These are phyloP conservation scores for Rosa hybrid DNA, from an alignment of 331 rosid species.

Conservation along the genomic window DNA sequence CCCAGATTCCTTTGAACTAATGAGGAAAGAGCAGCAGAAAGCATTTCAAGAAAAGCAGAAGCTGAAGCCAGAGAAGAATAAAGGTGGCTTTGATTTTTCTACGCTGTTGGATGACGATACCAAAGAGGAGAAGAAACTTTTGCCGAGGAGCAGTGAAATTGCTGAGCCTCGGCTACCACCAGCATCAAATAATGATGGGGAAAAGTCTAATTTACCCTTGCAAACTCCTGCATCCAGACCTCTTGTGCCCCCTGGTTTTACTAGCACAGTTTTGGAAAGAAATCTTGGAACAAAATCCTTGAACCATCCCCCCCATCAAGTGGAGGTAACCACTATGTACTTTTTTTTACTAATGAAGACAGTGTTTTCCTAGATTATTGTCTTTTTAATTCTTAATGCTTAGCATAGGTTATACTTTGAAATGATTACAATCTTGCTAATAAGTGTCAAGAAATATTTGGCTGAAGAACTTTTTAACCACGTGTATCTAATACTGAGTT, in stretches of 20 bases:
- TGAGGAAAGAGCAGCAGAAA: conserved; percentile 96
- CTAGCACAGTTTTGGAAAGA: conserved; percentile 55
- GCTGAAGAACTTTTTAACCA: not conserved
- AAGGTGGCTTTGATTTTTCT: conserved; percentile 53
- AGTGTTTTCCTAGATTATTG: not conserved
- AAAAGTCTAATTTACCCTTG: conserved; percentile 48
- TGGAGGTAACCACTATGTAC: conserved; percentile 53
- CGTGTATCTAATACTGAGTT: not conserved
- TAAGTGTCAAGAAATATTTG: not conserved
- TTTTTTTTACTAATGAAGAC: not conserved
- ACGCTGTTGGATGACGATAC: conserved; percentile 53
- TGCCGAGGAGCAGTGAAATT: conserved; percentile 46
- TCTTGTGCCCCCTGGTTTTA: conserved; percentile 95
- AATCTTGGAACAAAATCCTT: conserved; percentile 50
- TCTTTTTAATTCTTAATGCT: not conserved
- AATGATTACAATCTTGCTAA: not conserved
- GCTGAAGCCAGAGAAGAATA: conserved; percentile 55
- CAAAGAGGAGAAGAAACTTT: conserved; percentile 46
- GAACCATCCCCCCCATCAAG: conserved; percentile 32
- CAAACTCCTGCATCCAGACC: conserved; percentile 78
- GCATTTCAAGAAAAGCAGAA: conserved; percentile 71
- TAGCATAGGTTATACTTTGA: not conserved
- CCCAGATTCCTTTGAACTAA: conserved; percentile 80
- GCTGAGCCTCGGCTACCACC: conserved; percentile 39
- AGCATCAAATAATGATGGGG: conserved; percentile 56